Base-by-base conservation (phyloP, 257 asterid species). In the Solanum etuberosum region DNA sequence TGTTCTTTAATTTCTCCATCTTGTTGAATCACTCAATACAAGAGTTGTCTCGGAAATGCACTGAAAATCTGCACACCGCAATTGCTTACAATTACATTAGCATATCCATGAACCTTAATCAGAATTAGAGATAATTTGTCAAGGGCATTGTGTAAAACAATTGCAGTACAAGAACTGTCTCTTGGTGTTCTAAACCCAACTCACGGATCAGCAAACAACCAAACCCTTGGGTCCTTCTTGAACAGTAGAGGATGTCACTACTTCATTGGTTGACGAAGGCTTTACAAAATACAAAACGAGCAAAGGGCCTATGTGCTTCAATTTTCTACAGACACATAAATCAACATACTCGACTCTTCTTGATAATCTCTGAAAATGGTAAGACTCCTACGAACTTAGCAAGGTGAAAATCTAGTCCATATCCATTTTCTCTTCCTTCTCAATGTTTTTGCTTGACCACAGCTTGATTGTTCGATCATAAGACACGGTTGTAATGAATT, bases 381-480 rank as follows among this genome's bases (percentile, higher is more conserved):
- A 84, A 13, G 46, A 72, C 40, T 31, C 88, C 13, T 31, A 42
- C 25, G 6, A 54, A 31, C 51, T 37, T 23, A 65, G 25, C 57
- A 7, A 1, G 59, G 67, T 57, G 80, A 59, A 70, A 18, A 15
- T 51, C 90, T 87, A 94, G 90, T 94, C 98, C 12, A 94, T 88
- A 43, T 95, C 98, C 99, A 94, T 97, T 43, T 81, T 89, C 88
- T 90, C 92, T 40, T 94, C 98, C 90, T 91, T 93, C 89, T 91
- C 97, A 7, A 88, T 85, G 82, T 91, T 93, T 85, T 92, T 94
- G 88, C 89, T 91, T 21, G 99, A 90, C 98, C 98, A 97, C 27
- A 93, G 89, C 91, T 97, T 97, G 89, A 97, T 97, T 16, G 98
- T 93, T 16, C 99, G 96, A 90, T 97, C 99, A 59, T 97, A 97